A percentile compares a stretch with the other conserved stretches of the same genome.
Evolutionary conservation across 2,329 filamentous ascomycete species (phyloP).

Genomic region (Sporothrix humicola): DNA sequence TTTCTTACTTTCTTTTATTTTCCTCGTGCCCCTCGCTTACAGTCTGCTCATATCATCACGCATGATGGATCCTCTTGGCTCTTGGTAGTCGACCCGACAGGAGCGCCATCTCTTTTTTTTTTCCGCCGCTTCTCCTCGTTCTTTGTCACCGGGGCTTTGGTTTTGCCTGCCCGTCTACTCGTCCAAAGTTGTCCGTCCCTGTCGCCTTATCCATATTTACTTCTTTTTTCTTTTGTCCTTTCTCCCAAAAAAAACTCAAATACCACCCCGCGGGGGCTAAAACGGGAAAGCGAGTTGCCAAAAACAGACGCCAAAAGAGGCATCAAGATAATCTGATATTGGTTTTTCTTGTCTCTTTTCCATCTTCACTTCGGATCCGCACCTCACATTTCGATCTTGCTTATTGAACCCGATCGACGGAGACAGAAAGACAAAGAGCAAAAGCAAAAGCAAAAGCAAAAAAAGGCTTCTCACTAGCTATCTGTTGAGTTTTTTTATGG

Average conservation of each 20-base stretch:
- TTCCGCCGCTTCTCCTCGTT: background rate
- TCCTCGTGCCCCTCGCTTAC: background rate
- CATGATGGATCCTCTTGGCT: background rate
- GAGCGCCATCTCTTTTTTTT: background rate
- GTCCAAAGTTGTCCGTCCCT: background rate
- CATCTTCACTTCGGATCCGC: background rate
- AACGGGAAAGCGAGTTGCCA: background rate
- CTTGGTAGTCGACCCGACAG: background rate
- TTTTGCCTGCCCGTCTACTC: background rate
- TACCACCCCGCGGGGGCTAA: background rate
- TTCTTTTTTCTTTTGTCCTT: background rate
- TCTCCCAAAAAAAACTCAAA: background rate
- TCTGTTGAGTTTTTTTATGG: background rate
- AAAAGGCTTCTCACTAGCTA: background rate
- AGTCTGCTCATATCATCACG: background rate
- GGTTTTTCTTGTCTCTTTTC: too few species aligned
- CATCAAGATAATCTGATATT: background rate
- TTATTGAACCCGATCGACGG: background rate
- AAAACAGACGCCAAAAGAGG: background rate
- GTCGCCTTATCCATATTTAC: background rate
- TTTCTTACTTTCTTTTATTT: background rate
- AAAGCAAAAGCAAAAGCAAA: background rate
- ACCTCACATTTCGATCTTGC: background rate
- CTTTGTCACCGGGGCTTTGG: background rate
- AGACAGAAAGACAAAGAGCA: background rate